Conservation (phyloP, 371 early-diverging fungal genomes). For the Mortierella sp. region DNA sequence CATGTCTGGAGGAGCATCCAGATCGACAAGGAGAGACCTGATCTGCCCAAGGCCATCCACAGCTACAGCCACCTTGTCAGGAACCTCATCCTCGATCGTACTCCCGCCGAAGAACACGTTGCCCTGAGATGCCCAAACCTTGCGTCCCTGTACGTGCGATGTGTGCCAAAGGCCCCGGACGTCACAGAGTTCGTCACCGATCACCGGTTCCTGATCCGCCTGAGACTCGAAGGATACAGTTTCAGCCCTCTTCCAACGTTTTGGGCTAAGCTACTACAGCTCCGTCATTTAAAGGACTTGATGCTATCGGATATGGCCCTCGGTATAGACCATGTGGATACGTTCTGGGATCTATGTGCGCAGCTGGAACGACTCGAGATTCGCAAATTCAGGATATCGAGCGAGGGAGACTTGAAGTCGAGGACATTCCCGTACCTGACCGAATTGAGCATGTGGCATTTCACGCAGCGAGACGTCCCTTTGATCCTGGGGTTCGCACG, state of each 20-base stretch:
- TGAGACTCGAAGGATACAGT: not conserved
- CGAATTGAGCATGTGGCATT: not conserved
- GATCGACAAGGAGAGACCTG: not conserved
- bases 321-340: not conserved
- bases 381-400: not conserved
- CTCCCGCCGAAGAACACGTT: not conserved
- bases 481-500: not conserved
- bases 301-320: not conserved
- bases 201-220: not conserved
- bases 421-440: not conserved
- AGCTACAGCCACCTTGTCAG: not conserved
- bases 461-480: not conserved
- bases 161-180: not conserved
- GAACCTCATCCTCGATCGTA: not conserved
- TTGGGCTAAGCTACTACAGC: not conserved
- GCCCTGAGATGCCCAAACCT: not conserved
- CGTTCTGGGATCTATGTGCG: not conserved
- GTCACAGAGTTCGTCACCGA: not conserved
- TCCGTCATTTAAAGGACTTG: not conserved
- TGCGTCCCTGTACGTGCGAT: not conserved
- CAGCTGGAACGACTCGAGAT: not conserved
- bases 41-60: not conserved
- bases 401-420: not conserved
- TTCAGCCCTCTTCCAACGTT: not conserved
- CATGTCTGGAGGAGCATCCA: not conserved